A percentile compares a stretch with the other conserved stretches of the same genome.
Conservation (phyloP, 2,329 filamentous ascomycete species). For the Diplodia intermedia region DNA sequence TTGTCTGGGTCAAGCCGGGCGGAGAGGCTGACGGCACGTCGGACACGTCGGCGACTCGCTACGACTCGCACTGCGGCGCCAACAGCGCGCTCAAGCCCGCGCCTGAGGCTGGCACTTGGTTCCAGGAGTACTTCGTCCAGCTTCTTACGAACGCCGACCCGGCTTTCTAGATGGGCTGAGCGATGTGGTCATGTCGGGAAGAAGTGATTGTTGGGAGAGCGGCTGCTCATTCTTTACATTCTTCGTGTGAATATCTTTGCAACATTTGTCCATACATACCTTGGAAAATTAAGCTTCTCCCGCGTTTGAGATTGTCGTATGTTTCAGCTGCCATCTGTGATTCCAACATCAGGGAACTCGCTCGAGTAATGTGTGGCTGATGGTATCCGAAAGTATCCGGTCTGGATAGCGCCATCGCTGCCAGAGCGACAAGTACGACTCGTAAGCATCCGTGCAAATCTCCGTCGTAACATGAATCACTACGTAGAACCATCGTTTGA, state of each 20-base stretch:
- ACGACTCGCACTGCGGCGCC: slow-evolving; percentile 63
- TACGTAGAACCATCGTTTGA: slow-evolving; percentile 13
- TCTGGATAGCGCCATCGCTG: neutral
- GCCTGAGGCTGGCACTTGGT: slow-evolving; percentile 74
- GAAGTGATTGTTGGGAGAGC: neutral
- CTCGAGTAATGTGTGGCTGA: neutral
- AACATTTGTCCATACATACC: neutral
- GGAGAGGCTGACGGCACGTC: slow-evolving; percentile 60
- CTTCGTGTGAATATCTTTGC: slow-evolving; percentile 16
- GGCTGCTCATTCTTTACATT: neutral
- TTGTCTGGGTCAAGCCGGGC: slow-evolving; percentile 76
- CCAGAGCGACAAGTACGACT: slow-evolving; percentile 12
- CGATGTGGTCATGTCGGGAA: neutral
- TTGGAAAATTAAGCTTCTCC: neutral
- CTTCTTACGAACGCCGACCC: slow-evolving; percentile 47
- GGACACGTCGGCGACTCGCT: slow-evolving; percentile 54
- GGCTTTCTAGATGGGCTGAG: slow-evolving; percentile 5
- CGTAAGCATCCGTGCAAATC: slow-evolving; percentile 10
- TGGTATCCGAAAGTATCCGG: neutral
- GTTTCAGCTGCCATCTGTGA: neutral
- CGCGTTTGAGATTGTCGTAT: neutral
- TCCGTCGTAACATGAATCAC: slow-evolving; percentile 1
- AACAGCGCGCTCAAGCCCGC: slow-evolving; percentile 66
- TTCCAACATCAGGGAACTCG: neutral
- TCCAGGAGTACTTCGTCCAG: slow-evolving; percentile 56